Conservation (phyloP, 1,284 basidiomycete species). For the Athelia sp. region DNA sequence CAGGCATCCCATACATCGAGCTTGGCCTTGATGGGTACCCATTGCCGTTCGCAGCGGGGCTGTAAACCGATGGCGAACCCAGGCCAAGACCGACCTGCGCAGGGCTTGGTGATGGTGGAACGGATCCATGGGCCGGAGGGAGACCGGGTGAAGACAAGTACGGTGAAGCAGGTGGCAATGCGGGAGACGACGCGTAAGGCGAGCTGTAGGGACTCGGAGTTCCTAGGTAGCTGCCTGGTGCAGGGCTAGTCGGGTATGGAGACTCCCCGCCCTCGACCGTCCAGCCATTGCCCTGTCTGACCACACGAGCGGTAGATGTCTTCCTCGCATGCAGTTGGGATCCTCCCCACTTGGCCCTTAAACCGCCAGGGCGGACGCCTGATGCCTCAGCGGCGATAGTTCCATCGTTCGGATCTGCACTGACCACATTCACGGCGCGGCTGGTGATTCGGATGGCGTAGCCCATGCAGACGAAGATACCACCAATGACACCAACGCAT, state of each 20-base stretch:
- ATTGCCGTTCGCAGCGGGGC: not conserved
- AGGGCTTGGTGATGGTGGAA: not conserved
- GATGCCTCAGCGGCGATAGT: slow-evolving; percentile 62
- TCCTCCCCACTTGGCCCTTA: slow-evolving; percentile 43
- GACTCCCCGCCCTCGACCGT: slow-evolving; percentile 36
- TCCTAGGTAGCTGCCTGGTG: not conserved
- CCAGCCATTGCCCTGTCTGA: slow-evolving; percentile 40
- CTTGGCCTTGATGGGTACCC: too few species aligned
- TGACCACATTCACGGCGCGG: slow-evolving; percentile 62
- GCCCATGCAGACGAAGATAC: slow-evolving; percentile 75
- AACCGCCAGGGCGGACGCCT: slow-evolving; percentile 34
- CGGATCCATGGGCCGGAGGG: not conserved
- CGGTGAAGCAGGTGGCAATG: not conserved
- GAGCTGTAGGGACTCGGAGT: not conserved
- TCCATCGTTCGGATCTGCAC: slow-evolving; percentile 47
- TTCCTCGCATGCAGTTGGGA: slow-evolving; percentile 37
- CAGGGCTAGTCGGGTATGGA: slow-evolving; percentile 14
- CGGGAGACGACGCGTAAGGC: not conserved
- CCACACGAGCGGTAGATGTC: slow-evolving; percentile 17
- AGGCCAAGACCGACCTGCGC: not conserved
- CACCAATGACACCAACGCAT: slow-evolving; percentile 76
- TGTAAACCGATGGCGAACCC: not conserved
- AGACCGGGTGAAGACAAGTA: not conserved
- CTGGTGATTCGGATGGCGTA: slow-evolving; percentile 69
- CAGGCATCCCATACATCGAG: too few species aligned